These are phyloP conservation scores for Colletotrichum viniferum DNA, from an alignment of 2,329 filamentous ascomycete species.

Conservation along the genomic window DNA sequence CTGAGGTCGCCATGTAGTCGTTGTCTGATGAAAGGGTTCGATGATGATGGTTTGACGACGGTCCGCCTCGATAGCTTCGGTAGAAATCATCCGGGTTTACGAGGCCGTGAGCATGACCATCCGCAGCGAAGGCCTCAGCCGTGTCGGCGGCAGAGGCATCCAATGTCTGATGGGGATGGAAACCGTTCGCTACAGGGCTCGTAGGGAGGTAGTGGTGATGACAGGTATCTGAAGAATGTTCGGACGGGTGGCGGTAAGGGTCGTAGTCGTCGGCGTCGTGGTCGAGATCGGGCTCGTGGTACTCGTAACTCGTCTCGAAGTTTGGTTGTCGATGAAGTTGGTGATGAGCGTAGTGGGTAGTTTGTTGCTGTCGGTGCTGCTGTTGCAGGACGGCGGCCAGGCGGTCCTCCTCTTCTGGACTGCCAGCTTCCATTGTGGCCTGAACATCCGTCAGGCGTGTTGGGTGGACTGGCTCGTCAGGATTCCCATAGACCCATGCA, in stretches of 20 bases:
- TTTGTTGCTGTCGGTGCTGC: slow-evolving; percentile 33
- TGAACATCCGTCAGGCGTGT: slow-evolving; percentile 49
- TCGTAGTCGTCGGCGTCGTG: slow-evolving; percentile 28
- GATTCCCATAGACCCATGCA: slow-evolving; percentile 47
- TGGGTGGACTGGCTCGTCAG: slow-evolving; percentile 45
- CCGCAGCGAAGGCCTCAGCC: slow-evolving; percentile 27
- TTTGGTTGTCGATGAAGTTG: slow-evolving; percentile 26
- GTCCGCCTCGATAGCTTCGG: slow-evolving; percentile 49
- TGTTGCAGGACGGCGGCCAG: slow-evolving; percentile 28
- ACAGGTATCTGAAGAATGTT: slow-evolving; percentile 16
- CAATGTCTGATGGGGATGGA: slow-evolving; percentile 12
- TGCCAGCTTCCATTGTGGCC: slow-evolving; percentile 54
- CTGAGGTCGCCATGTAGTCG: slow-evolving; percentile 44
- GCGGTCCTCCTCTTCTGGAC: slow-evolving; percentile 48
- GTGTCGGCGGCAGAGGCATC: slow-evolving; percentile 23
- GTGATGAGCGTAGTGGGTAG: slow-evolving; percentile 29
- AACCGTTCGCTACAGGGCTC: slow-evolving; percentile 23
- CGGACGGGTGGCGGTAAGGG: slow-evolving; percentile 27
- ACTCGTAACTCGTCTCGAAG: slow-evolving; percentile 27
- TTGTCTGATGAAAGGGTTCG: slow-evolving; percentile 17
- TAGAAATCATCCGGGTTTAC: slow-evolving; percentile 62
- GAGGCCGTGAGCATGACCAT: slow-evolving; percentile 42
- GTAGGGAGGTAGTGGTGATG: slow-evolving; percentile 26
- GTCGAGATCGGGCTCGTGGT: slow-evolving; percentile 31
- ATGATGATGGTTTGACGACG: slow-evolving; percentile 34